phyloP scores from a whole-genome alignment of 2,329 filamentous ascomycete genomes.

The Fusarium abutilonis region DNA sequence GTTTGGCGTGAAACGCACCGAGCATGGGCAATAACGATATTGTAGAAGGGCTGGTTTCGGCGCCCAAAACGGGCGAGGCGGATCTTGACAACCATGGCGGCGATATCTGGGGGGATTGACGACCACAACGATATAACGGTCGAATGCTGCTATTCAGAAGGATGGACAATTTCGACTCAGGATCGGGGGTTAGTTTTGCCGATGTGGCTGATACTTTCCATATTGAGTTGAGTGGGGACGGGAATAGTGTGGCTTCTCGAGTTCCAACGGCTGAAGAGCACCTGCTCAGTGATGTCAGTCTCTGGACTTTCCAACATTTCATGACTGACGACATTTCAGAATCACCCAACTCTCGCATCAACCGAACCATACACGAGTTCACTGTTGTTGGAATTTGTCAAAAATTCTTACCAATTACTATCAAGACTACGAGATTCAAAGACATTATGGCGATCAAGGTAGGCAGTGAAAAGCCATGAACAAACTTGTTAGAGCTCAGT shows the following conservation, averaged over 20 bases:
- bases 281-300: slow-evolving; percentile 35
- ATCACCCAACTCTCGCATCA: slow-evolving; percentile 20
- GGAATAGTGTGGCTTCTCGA: slow-evolving; percentile 14
- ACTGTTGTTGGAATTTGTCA: not conserved
- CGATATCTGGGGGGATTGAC: slow-evolving; percentile 27
- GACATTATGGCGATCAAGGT: slow-evolving; percentile 51
- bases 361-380: not conserved
- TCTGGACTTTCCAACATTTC: slow-evolving; percentile 18
- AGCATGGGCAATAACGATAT: slow-evolving; percentile 94
- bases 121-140: slow-evolving; percentile 19
- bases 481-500: slow-evolving; percentile 5
- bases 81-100: slow-evolving; percentile 88
- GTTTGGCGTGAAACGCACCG: slow-evolving; percentile 67
- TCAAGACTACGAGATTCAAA: slow-evolving; percentile 32
- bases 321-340: slow-evolving; percentile 33
- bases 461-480: not conserved
- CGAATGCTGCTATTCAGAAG: slow-evolving; percentile 27
- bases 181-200: slow-evolving; percentile 52
- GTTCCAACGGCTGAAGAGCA: slow-evolving; percentile 2
- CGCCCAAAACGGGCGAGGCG: slow-evolving; percentile 93
- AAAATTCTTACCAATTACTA: not conserved
- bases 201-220: slow-evolving; percentile 40
- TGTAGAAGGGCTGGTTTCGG: slow-evolving; percentile 90
- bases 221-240: slow-evolving; percentile 2
- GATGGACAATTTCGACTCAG: slow-evolving; percentile 47